phyloP scores from a whole-genome alignment of 2,329 filamentous ascomycete species.

The Ascochyta fabae region DNA sequence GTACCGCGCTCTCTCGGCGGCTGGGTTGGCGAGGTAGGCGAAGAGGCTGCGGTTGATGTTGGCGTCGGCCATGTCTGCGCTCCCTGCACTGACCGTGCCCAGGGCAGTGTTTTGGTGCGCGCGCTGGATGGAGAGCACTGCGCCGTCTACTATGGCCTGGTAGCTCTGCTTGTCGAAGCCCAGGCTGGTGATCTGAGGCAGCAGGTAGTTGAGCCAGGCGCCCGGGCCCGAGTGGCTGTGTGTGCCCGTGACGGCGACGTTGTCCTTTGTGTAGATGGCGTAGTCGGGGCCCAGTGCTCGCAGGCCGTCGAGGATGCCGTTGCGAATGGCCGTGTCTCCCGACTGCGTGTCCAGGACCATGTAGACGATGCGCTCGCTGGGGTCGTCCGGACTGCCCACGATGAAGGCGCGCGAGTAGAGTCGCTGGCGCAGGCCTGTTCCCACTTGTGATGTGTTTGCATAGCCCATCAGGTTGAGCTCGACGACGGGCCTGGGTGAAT shows the following conservation, averaged over 20 bases:
- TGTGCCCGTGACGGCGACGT: conserved; percentile 88
- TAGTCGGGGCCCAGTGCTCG: conserved; percentile 73
- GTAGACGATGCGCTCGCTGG: conserved; percentile 80
- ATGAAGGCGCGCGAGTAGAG: conserved; percentile 91
- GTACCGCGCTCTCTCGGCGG: conserved; percentile 75
- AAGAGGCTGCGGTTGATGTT: conserved; percentile 91
- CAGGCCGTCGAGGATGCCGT: conserved; percentile 83
- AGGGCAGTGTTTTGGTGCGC: conserved; percentile 75
- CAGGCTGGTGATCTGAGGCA: conserved; percentile 87
- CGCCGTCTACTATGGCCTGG: conserved; percentile 85
- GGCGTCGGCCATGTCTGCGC: conserved; percentile 72
- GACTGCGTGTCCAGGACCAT: conserved; percentile 85
- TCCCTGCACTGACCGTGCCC: conserved; percentile 75
- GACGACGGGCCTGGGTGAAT: conserved; percentile 72
- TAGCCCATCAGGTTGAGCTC: conserved; percentile 94
- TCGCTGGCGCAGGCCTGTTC: conserved; percentile 83
- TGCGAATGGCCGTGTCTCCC: conserved; percentile 85
- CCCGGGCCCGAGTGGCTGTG: conserved; percentile 92
- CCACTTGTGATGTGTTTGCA: conserved; percentile 81
- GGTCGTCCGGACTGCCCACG: conserved; percentile 70
- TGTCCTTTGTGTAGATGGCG: conserved; percentile 75
- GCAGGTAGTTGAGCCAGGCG: conserved; percentile 91
- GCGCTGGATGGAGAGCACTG: conserved; percentile 78
- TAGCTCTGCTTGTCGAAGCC: conserved; percentile 90
- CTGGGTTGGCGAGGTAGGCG: conserved; percentile 86